Conservation (phyloP, 2,329 filamentous ascomycete species). For the Fusarium ambrosium region DNA sequence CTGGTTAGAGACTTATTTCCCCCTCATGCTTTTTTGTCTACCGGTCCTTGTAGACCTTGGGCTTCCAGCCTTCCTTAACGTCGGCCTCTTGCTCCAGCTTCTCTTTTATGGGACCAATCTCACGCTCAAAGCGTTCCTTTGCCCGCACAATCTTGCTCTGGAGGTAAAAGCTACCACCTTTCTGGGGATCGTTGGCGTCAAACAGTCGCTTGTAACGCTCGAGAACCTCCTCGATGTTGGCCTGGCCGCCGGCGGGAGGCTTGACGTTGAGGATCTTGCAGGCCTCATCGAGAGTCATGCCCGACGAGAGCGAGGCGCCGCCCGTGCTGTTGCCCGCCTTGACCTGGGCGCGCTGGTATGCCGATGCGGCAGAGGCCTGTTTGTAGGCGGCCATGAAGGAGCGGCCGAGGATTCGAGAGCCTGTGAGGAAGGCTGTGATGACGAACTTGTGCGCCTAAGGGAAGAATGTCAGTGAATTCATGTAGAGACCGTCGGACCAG, state of each 20-base stretch:
- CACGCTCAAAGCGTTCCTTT: constrained; percentile 90
- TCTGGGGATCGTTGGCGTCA: constrained; percentile 93
- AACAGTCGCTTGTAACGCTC: constrained; percentile 95
- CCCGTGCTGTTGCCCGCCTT: constrained; percentile 69
- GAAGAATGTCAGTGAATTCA: constrained; percentile 32
- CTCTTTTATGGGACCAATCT: constrained; percentile 80
- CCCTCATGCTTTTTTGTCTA: constrained; percentile 50
- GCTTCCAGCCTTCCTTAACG: constrained; percentile 88
- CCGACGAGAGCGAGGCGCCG: constrained; percentile 70
- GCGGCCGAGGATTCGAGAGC: constrained; percentile 90
- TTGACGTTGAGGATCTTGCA: constrained; percentile 98
- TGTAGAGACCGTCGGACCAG: neutral
- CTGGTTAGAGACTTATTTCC: neutral
- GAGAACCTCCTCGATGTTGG: constrained; percentile 83
- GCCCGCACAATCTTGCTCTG: constrained; percentile 97
- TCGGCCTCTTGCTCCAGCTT: constrained; percentile 82
- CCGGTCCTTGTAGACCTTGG: constrained; percentile 93
- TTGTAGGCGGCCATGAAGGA: constrained; percentile 96
- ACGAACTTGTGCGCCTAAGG: constrained; percentile 87
- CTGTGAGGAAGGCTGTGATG: constrained; percentile 92
- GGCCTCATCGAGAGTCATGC: constrained; percentile 94
- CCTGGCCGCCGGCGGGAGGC: constrained; percentile 79
- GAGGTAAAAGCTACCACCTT: constrained; percentile 97
- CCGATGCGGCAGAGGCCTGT: constrained; percentile 89
- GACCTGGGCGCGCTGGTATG: constrained; percentile 81